Evolutionary conservation across 140 eudicot genomes (phyloP).

Genomic region (Erigeron philadelphicus): DNA sequence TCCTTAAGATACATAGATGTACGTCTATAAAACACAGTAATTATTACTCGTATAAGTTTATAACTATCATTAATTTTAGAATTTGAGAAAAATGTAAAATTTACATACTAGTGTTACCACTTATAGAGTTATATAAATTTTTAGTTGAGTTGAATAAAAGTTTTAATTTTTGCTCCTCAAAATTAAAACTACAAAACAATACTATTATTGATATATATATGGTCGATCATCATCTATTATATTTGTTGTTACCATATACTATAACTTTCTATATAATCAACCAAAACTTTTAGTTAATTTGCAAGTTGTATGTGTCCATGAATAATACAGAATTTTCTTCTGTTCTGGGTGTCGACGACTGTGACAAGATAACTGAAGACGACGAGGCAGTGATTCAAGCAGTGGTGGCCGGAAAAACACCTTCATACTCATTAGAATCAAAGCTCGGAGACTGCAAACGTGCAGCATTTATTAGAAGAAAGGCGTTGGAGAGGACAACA

Average conservation of each 20-base stretch:
- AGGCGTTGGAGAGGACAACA: slow-evolving; percentile 34
- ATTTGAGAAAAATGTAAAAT: no score
- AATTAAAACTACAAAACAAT: no score
- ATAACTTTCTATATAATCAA: no score
- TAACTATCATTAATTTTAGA: no score
- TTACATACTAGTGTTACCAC: no score
- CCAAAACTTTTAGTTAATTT: neutral
- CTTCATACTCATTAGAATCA: slow-evolving; percentile 39
- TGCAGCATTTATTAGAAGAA: slow-evolving; percentile 29
- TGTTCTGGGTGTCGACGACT: neutral
- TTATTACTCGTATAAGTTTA: no score
- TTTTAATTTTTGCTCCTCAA: no score
- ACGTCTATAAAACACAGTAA: neutral
- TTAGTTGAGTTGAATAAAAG: no score
- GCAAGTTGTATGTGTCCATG: neutral
- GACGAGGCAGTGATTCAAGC: slow-evolving; percentile 32
- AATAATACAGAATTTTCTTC: neutral
- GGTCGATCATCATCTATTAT: no score
- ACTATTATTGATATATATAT: no score
- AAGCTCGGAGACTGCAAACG: slow-evolving; percentile 41
- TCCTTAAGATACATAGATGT: neutral
- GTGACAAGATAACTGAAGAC: neutral
- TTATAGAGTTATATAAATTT: no score
- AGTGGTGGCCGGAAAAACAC: slow-evolving; percentile 29
- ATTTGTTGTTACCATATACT: no score